Conservation (phyloP, 345 rosid genomes). For the Kandelia obovata region DNA sequence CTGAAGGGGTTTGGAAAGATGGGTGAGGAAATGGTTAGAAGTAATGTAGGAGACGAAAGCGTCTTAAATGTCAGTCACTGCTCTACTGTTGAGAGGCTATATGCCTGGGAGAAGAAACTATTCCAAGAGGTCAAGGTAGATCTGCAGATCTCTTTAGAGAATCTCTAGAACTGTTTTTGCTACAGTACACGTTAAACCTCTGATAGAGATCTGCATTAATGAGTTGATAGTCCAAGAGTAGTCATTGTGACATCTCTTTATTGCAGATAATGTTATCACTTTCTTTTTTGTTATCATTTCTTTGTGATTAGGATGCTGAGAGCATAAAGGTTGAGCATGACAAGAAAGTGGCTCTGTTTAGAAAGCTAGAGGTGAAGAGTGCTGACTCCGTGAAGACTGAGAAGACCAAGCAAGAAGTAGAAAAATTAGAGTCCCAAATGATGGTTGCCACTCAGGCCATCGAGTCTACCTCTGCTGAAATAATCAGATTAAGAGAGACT, state of each 20-base stretch:
- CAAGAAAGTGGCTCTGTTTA: slow-evolving; percentile 65
- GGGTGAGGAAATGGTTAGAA: slow-evolving; percentile 25
- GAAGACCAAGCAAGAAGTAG: slow-evolving; percentile 78
- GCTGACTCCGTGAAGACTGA: slow-evolving; percentile 75
- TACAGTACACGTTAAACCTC: too few species aligned
- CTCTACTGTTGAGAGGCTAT: slow-evolving; percentile 77
- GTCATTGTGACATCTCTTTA: background rate
- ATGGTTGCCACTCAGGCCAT: slow-evolving; percentile 79
- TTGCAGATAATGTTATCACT: background rate
- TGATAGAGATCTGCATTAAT: background rate
- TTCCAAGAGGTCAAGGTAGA: slow-evolving; percentile 86
- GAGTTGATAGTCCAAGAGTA: background rate
- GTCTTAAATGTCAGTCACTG: slow-evolving; percentile 51
- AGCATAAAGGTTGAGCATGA: slow-evolving; percentile 70
- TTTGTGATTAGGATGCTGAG: slow-evolving; percentile 55
- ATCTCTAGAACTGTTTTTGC: background rate
- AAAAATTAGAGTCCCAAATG: slow-evolving; percentile 83
- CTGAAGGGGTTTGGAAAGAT: slow-evolving; percentile 40
- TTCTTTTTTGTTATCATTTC: background rate
- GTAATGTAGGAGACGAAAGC: slow-evolving; percentile 16
- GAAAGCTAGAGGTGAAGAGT: slow-evolving; percentile 84
- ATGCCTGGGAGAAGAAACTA: slow-evolving; percentile 96
- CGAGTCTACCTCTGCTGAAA: slow-evolving; percentile 73
- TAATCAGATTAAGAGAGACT: slow-evolving; percentile 71
- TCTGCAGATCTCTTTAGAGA: slow-evolving; percentile 1